phyloP scores from a whole-genome alignment of 495 filamentous ascomycete species.

The Cladorrhinum samala region DNA sequence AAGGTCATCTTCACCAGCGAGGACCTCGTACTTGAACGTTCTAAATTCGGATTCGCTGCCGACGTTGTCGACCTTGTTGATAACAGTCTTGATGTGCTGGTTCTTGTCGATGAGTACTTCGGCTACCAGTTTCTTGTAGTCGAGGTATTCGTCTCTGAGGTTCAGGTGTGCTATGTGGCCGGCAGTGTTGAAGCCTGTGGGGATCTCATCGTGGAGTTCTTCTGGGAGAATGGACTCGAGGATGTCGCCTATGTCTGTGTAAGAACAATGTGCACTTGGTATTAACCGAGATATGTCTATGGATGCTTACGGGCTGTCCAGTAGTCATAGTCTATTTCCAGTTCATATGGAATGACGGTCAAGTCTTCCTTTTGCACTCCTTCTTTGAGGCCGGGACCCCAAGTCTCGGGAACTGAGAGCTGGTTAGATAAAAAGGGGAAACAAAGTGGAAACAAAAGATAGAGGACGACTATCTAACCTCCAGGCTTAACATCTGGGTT shows the following conservation, averaged over 20 bases:
- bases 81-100: slow-evolving; percentile 68
- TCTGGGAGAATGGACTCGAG: slow-evolving; percentile 69
- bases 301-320: slow-evolving; percentile 81
- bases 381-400: slow-evolving; percentile 61
- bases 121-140: slow-evolving; percentile 79
- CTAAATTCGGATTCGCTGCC: slow-evolving; percentile 79
- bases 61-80: slow-evolving; percentile 90
- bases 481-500: slow-evolving; percentile 59
- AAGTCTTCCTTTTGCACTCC: slow-evolving; percentile 61
- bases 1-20: slow-evolving; percentile 71
- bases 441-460: not conserved
- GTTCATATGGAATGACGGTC: slow-evolving; percentile 62
- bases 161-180: slow-evolving; percentile 91
- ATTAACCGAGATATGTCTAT: not conserved
- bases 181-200: slow-evolving; percentile 76
- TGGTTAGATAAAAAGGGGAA: not conserved
- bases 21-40: slow-evolving; percentile 89
- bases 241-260: slow-evolving; percentile 60
- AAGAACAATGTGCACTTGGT: not conserved
- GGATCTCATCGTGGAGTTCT: slow-evolving; percentile 60
- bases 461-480: slow-evolving; percentile 47
- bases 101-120: slow-evolving; percentile 86
- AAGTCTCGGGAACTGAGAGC: slow-evolving; percentile 63
- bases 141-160: slow-evolving; percentile 69
- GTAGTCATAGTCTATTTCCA: slow-evolving; percentile 74